A percentile compares a stretch with the other conserved stretches of the same genome.
phyloP scores from a whole-genome alignment of 163 green algal genomes.

The Prototheca cutis region DNA sequence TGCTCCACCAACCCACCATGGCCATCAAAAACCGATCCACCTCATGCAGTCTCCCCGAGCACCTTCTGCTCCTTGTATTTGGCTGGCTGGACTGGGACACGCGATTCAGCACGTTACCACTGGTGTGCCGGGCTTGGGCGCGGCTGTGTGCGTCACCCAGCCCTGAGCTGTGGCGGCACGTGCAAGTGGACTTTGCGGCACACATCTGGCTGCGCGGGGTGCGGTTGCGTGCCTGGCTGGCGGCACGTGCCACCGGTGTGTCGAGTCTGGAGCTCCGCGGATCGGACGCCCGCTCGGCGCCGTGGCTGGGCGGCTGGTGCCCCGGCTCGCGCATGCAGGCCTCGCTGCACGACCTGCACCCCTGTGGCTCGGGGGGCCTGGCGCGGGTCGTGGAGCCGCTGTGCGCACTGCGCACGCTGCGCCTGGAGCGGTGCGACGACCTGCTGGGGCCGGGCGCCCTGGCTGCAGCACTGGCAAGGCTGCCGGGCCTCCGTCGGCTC shows the following conservation, averaged over 20 bases:
- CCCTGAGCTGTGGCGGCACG: background rate
- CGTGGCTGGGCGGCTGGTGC: background rate
- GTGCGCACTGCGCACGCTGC: background rate
- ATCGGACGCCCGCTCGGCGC: background rate
- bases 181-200: background rate
- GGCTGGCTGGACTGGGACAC: background rate
- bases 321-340: background rate
- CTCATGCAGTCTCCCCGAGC: constrained; percentile 1
- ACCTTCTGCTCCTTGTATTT: background rate
- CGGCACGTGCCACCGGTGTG: background rate
- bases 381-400: background rate
- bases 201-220: constrained; percentile 1
- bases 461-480: background rate
- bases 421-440: constrained; percentile 1
- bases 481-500: background rate
- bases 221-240: constrained; percentile 1
- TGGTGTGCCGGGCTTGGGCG: background rate
- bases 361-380: background rate
- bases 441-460: constrained; percentile 1
- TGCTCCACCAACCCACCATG: too few relatives aligned
- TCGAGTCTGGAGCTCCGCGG: background rate
- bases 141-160: background rate
- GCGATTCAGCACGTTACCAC: background rate
- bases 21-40: too few relatives aligned
- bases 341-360: background rate